Percentiles rank a stretch among this genome's conserved stretches.
These are phyloP conservation scores for Colletotrichum cuscutae DNA, from an alignment of 2,329 filamentous ascomycete genomes.

Conservation along the genomic window DNA sequence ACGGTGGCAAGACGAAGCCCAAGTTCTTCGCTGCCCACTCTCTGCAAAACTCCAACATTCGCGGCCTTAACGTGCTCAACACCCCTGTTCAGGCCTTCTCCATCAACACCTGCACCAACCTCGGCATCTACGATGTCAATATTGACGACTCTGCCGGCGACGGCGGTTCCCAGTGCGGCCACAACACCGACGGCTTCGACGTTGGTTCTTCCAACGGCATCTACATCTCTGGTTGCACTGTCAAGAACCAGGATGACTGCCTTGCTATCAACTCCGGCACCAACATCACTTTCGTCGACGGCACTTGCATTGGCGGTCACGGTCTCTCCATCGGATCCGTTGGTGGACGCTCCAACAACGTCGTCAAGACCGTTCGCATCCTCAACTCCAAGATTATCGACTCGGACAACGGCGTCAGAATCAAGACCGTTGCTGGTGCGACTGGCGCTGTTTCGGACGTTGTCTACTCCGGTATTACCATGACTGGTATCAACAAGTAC, in stretches of 20 bases:
- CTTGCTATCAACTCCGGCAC: conserved; percentile 65
- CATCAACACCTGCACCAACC: background rate
- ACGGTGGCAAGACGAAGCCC: background rate
- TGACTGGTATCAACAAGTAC: conserved; percentile 53
- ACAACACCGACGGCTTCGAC: conserved; percentile 70
- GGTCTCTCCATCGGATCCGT: conserved; percentile 55
- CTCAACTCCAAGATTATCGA: conserved; percentile 58
- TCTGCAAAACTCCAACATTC: background rate
- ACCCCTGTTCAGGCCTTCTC: background rate
- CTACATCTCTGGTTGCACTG: conserved; percentile 60
- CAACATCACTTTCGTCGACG: conserved; percentile 56
- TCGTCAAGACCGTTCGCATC: conserved; percentile 62
- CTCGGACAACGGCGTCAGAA: conserved; percentile 62
- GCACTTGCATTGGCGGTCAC: conserved; percentile 56
- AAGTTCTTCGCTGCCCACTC: background rate
- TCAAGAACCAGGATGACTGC: conserved; percentile 72
- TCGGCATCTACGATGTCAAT: background rate
- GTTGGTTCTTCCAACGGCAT: conserved; percentile 60
- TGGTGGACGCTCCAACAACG: conserved; percentile 61
- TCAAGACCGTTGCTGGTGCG: conserved; percentile 60
- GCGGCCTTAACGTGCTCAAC: background rate
- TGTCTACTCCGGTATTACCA: conserved; percentile 55
- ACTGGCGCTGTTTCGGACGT: conserved; percentile 56
- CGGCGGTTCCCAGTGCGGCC: background rate
- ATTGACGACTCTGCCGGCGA: background rate